phyloP scores from a whole-genome alignment of 306 rosid species.

The Mimosa pudica region DNA sequence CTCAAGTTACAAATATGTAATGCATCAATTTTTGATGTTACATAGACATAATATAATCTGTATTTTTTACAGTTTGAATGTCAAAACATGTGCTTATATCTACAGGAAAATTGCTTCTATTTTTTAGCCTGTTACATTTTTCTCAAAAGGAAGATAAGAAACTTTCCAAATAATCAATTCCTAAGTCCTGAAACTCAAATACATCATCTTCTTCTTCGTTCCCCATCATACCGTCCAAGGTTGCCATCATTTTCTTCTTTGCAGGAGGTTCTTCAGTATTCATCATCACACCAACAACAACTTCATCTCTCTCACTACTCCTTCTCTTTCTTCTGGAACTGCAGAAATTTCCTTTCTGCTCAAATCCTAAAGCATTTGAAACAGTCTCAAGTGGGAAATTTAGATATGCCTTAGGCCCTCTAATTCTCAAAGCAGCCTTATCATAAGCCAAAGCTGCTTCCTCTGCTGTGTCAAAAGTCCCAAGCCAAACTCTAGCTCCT shows the following conservation, averaged over 20 bases:
- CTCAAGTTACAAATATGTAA: neutral
- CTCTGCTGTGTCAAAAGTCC: slow-evolving; percentile 86
- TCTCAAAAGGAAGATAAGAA: slow-evolving; percentile 68
- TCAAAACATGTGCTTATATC: slow-evolving; percentile 19
- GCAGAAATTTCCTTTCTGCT: neutral
- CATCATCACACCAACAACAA: slow-evolving; percentile 21
- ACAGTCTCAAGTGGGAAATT: slow-evolving; percentile 78
- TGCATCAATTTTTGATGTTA: neutral
- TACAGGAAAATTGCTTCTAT: neutral
- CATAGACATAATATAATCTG: neutral
- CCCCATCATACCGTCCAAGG: slow-evolving; percentile 40
- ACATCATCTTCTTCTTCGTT: slow-evolving; percentile 56
- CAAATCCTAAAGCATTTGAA: slow-evolving; percentile 45
- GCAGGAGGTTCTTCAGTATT: slow-evolving; percentile 39
- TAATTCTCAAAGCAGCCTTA: slow-evolving; percentile 87
- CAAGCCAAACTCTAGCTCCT: slow-evolving; percentile 93
- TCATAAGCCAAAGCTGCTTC: slow-evolving; percentile 97
- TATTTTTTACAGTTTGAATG: neutral
- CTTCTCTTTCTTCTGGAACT: slow-evolving; percentile 48
- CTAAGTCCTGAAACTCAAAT: slow-evolving; percentile 79
- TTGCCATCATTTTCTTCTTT: slow-evolving; percentile 44
- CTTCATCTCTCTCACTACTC: slow-evolving; percentile 46
- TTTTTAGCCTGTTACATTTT: neutral
- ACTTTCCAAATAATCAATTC: slow-evolving; percentile 80
- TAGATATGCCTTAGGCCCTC: slow-evolving; percentile 77